phyloP scores from a whole-genome alignment of 257 asterid genomes.

The Forsythia viridissima region DNA sequence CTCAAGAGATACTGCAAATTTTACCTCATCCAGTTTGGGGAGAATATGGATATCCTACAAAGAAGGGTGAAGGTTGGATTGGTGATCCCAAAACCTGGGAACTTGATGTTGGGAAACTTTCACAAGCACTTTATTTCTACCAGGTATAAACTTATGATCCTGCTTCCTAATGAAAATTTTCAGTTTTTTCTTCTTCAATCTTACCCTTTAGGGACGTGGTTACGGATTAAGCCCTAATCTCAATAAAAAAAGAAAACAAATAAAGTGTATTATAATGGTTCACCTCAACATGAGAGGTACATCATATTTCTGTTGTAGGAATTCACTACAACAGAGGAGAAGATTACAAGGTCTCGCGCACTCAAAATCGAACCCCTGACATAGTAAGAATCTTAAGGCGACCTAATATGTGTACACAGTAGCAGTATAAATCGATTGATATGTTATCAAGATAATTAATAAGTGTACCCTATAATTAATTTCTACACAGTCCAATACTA shows the following conservation, averaged over 20 bases:
- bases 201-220: too few relatives aligned
- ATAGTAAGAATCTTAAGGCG: neutral
- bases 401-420: neutral
- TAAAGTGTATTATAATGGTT: neutral
- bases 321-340: neutral
- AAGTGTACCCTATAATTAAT: too few relatives aligned
- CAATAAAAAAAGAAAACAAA: neutral
- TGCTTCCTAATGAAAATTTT: neutral
- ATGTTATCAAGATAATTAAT: too few relatives aligned
- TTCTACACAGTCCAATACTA: too few relatives aligned
- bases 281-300: neutral
- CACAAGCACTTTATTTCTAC: slow-evolving; percentile 55
- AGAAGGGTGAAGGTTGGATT: slow-evolving; percentile 60
- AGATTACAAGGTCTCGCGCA: neutral
- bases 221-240: too few relatives aligned
- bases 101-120: slow-evolving; percentile 58
- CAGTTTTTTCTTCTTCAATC: slow-evolving; percentile 2
- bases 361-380: neutral
- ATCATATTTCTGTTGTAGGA: neutral
- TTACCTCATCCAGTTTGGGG: slow-evolving; percentile 71
- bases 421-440: too few relatives aligned
- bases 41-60: slow-evolving; percentile 54
- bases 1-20: slow-evolving; percentile 62
- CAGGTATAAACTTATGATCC: slow-evolving; percentile 35
- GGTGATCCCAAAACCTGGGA: slow-evolving; percentile 67